These are phyloP conservation scores for Podospora pseudopauciseta DNA, from an alignment of 495 filamentous ascomycete genomes.

Conservation along the genomic window DNA sequence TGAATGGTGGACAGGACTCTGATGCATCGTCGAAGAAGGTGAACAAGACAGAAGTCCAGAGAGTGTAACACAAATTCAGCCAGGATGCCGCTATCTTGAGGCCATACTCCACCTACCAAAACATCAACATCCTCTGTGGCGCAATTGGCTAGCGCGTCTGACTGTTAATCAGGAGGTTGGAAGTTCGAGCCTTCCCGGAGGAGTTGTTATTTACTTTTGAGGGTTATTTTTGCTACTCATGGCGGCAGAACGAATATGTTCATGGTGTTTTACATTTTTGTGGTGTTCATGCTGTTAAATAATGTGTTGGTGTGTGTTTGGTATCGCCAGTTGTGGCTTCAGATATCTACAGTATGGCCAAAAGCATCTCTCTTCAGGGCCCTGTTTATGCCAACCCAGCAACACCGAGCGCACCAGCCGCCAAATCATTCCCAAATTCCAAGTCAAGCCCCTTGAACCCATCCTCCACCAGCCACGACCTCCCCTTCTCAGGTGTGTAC, in stretches of 20 bases:
- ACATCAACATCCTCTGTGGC: conserved; percentile 20
- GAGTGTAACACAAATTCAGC: neutral
- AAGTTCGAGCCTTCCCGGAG: conserved; percentile 23
- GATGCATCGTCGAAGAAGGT: neutral
- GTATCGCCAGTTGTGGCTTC: neutral
- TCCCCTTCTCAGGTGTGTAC: conserved; percentile 46
- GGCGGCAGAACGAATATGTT: neutral
- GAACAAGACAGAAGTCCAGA: neutral
- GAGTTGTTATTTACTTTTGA: conserved; percentile 9
- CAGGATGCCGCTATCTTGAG: neutral
- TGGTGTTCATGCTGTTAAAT: neutral
- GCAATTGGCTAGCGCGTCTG: conserved; percentile 23
- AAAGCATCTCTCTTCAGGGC: neutral
- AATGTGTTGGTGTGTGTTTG: neutral
- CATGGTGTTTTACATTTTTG: neutral
- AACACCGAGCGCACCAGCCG: conserved; percentile 13
- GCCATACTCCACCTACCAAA: neutral
- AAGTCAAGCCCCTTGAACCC: conserved; percentile 66
- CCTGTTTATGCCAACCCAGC: conserved; percentile 12
- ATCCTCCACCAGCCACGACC: conserved; percentile 85
- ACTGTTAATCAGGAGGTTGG: conserved; percentile 20
- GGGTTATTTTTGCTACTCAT: neutral
- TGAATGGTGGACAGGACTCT: neutral
- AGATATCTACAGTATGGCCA: neutral
- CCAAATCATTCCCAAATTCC: conserved; percentile 16